Percentiles rank a stretch among this genome's conserved stretches.
phyloP scores from a whole-genome alignment of 805 yeast species.

The Grigorovia yakushimaensis region DNA sequence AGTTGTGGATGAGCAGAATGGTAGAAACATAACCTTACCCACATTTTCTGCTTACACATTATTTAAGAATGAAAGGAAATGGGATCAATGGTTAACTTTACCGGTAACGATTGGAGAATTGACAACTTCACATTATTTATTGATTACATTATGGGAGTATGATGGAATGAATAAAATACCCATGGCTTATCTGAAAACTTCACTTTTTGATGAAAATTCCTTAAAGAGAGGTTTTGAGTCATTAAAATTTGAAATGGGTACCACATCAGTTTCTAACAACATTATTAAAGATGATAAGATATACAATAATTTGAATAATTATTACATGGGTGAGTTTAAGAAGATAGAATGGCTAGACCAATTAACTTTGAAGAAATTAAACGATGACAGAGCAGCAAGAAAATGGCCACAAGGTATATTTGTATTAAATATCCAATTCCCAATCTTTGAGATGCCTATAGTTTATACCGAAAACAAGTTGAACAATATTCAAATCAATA shows the following conservation, averaged over 20 bases:
- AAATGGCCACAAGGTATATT: slow-evolving; percentile 24
- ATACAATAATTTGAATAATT: slow-evolving; percentile 47
- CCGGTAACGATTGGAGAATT: slow-evolving; percentile 67
- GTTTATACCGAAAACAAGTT: slow-evolving; percentile 54
- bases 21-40: slow-evolving; percentile 40
- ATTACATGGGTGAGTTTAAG: slow-evolving; percentile 58
- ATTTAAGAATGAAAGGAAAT: slow-evolving; percentile 37
- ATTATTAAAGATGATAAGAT: slow-evolving; percentile 26
- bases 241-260: slow-evolving; percentile 32
- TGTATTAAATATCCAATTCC: slow-evolving; percentile 42
- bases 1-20: slow-evolving; percentile 33
- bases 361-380: slow-evolving; percentile 45
- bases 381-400: slow-evolving; percentile 13
- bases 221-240: slow-evolving; percentile 66
- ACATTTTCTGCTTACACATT: slow-evolving; percentile 41
- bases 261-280: slow-evolving; percentile 21
- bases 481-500: slow-evolving; percentile 19
- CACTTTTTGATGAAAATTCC: slow-evolving; percentile 52
- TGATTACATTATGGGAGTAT: slow-evolving; percentile 60
- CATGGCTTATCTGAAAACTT: slow-evolving; percentile 53
- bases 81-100: slow-evolving; percentile 66
- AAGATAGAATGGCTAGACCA: slow-evolving; percentile 67
- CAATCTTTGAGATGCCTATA: slow-evolving; percentile 61
- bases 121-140: slow-evolving; percentile 50
- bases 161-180: slow-evolving; percentile 41